These are phyloP conservation scores for Solanum habrochaites DNA, from an alignment of 257 asterid species.

Conservation along the genomic window DNA sequence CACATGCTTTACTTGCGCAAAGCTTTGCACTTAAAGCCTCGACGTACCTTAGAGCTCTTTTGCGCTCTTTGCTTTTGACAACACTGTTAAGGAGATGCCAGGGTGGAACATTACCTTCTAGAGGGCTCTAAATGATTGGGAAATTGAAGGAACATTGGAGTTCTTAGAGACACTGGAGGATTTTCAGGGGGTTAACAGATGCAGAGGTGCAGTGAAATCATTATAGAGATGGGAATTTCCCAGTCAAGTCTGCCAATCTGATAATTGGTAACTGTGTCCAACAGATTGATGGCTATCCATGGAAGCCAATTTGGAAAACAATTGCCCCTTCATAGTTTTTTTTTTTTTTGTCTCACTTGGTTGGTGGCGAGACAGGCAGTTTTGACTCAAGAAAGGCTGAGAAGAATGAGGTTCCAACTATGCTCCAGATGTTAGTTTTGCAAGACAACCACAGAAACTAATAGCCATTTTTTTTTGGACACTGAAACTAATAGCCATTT, in stretches of 20 bases:
- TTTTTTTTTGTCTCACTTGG: neutral
- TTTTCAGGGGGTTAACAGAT: neutral
- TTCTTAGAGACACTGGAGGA: neutral
- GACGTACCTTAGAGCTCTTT: neutral
- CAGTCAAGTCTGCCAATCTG: neutral
- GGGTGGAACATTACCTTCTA: neutral
- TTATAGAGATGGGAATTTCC: neutral
- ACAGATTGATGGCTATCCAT: neutral
- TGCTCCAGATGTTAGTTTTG: neutral
- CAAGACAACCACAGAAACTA: neutral
- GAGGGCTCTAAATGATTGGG: neutral
- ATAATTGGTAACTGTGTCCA: neutral
- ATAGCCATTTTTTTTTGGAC: neutral
- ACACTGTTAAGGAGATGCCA: neutral
- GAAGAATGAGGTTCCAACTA: neutral
- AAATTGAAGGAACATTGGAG: neutral
- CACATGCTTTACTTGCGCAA: neutral
- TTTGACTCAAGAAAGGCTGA: neutral
- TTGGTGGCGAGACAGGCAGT: neutral
- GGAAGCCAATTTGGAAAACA: neutral
- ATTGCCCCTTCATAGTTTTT: neutral
- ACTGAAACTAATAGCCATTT: neutral
- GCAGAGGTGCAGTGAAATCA: neutral
- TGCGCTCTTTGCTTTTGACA: neutral
- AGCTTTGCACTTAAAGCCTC: neutral